Evolutionary conservation across 768 basidiomycete species (phyloP), one percentile per base, ranked within the genome.

Genomic region (Lactarius psammicola): DNA sequence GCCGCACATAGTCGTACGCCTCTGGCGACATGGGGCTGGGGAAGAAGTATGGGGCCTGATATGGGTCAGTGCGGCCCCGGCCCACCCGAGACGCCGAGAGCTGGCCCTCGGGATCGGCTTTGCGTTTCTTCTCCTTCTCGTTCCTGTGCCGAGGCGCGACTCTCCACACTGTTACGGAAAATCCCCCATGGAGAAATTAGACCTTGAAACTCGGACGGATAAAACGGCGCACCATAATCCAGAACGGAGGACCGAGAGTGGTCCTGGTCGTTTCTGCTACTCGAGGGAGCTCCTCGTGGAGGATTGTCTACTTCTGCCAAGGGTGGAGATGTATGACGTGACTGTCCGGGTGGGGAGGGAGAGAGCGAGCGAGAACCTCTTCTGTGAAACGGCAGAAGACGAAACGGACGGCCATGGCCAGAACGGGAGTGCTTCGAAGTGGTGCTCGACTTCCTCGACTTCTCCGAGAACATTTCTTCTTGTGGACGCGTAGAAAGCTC

Each of bases 21-120:
- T 72, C 74, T 0, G 75, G 78, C 0, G 78, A 76, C 2, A 71
- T 70, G 2, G 87, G 87, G 7, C 79, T 75, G 23, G 84, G 81
- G 69, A 84, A 82, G 74, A 85, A 86, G 71, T 85, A 87, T 2
- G 86, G 85, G 5, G 85, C 85, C 64, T 84, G 82, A 68, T 87
- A 89, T 3, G 87, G 86, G 57, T 84, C 78, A 2, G 87, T 87
- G 9, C 81, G 80, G 36, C 28, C 51, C 73, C 26, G 70, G 28
- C 40, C 56, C 56, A 58, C 51, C 9, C 23, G 36, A 40, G 57
- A 59, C 18, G 26, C 51, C 46, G 62, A 40, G 26, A 18, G 28
- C 7, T 44, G 4, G 9, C 34, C 23, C 46, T 56, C 28, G 36
- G 36, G 15, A 13, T 38, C 11, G n/a, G 7, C 36, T 30, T 62